Evolutionary conservation across 805 yeast genomes (phyloP).

Genomic region (Wickerhamomyces bisporus): DNA sequence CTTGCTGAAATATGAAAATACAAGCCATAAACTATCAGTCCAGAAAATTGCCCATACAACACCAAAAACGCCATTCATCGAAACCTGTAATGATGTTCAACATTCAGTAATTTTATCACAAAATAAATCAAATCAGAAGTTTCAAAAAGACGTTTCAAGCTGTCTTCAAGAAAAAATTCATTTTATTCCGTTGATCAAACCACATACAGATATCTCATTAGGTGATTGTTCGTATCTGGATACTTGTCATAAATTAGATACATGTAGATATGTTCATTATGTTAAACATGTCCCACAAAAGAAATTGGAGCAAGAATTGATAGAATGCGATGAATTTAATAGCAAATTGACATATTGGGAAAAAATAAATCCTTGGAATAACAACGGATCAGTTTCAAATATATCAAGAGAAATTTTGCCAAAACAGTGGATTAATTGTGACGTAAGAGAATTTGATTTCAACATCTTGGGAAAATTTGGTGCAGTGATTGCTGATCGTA

Average conservation of each 20-base stretch:
- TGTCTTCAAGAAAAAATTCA: constrained; percentile 34
- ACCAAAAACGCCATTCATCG: constrained; percentile 37
- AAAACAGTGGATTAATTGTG: constrained; percentile 86
- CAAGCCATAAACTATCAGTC: constrained; percentile 35
- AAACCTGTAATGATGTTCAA: constrained; percentile 41
- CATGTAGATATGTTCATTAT: constrained; percentile 82
- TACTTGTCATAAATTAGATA: constrained; percentile 81
- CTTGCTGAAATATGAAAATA: constrained; percentile 29
- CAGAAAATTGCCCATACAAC: constrained; percentile 37
- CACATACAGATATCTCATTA: constrained; percentile 60
- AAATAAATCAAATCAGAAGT: constrained; percentile 26
- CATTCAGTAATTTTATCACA: constrained; percentile 17
- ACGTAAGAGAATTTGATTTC: constrained; percentile 70
- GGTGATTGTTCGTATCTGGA: constrained; percentile 95
- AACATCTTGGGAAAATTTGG: constrained; percentile 71
- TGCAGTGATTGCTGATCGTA: constrained; percentile 76
- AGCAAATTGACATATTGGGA: constrained; percentile 16
- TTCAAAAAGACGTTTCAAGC: constrained; percentile 20
- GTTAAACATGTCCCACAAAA: constrained; percentile 35
- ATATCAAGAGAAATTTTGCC: constrained; percentile 36
- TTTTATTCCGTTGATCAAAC: constrained; percentile 48
- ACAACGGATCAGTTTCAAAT: constrained; percentile 30
- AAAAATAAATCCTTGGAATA: constrained; percentile 26
- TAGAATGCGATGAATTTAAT: constrained; percentile 21
- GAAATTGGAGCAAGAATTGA: constrained; percentile 18